Base-by-base conservation (phyloP, 441 rosid genomes). In the Pelargonium cotyledonis region DNA sequence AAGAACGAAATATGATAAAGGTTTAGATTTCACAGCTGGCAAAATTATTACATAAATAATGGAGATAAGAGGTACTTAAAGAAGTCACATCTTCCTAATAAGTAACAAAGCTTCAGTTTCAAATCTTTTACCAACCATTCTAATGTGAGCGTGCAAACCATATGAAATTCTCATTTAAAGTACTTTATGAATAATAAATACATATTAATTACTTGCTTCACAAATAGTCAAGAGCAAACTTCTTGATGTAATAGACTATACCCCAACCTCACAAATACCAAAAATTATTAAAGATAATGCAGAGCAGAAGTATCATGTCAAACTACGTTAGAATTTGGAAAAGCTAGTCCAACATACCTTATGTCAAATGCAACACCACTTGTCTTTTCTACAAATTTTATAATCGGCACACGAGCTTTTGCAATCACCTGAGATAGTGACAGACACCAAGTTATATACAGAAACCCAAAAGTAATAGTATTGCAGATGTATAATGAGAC, bases 401-500 rank as follows among this genome's bases (percentile, higher is more conserved):
- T 73, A 74, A 93, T 91, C 14, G 98, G 98, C 62, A 93, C 95
- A 41, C 98, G 95, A 26, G 98, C 98, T 76, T 85, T 88, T 29
- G 85, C 96, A 77, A 94, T 91, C 68, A 94, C 97, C 97, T 91
- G 76, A 72, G 62, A 76, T 51, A 70, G 21, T 67, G 70, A 51
- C 18, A 21, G 41, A 43, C 1, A 70, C 68, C 26, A 4, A 8
- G 29, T 68, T 65, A 66, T 65, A 69, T 19, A 26, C 18, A 23
- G 67, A 65, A 60, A 19, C 62, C 31, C 8, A 57, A 63, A 3
- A 15, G 19, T 41, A 51, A 18, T 40, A 73, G 38, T n/a, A 72
- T 47, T 66, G 49, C 21, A 71, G 31, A 65, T 12, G 68, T 38
- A 14, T 67, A 71, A 63, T 60, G 69, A 70, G 41, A 11, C 75